Evolutionary conservation across 2,329 filamentous ascomycete genomes (phyloP), one percentile per base, ranked within the genome.

Genomic region (Microcyclosporella mali): DNA sequence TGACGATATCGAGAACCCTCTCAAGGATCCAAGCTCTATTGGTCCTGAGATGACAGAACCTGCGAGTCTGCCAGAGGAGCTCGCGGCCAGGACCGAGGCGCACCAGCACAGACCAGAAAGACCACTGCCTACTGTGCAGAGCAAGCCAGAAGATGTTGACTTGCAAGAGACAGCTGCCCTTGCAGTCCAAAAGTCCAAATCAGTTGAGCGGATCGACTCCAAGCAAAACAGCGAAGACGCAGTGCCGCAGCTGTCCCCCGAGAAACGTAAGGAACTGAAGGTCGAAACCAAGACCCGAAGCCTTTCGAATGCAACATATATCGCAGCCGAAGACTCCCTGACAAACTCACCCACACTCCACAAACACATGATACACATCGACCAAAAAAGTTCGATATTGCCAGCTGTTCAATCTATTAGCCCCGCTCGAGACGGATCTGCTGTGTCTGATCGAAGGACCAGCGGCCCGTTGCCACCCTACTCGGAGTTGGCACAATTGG

Each of bases 401-500:
- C 53, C 58, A 4, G 47, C 51, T n/a, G 50, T 60, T 9, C 51
- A 56, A 17, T 46, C 54, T 6, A 49, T 46, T 3, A 53, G 54
- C 10, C 36, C 56, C 2, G 41, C 42, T 11, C 40, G 36, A 15
- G 51, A 54, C 4, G 42, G 42, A 6, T 28, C 46, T 10, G 38
- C 37, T 15, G 52, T 53, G 7, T 58, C 58, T 3, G 52, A 54
- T 2, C 44, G 47, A 25, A 51, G 39, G 3, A 56, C 56, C 39
- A 55, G 55, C 30, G 21, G 21, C 9, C 21, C 21, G 4, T 45
- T 64, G 28, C 62, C 62, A 9, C 57, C 59, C 1, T 60, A 64
- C 28, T 52, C 49, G 16, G 58, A 64, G 34, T 39, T 44, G 12
- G 41, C 41, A 62, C 28, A 63, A 51, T n/a, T 49, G 41, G 19